Conservation (phyloP, 352 stramenopile genomes). For the Phytophthora sp. region DNA sequence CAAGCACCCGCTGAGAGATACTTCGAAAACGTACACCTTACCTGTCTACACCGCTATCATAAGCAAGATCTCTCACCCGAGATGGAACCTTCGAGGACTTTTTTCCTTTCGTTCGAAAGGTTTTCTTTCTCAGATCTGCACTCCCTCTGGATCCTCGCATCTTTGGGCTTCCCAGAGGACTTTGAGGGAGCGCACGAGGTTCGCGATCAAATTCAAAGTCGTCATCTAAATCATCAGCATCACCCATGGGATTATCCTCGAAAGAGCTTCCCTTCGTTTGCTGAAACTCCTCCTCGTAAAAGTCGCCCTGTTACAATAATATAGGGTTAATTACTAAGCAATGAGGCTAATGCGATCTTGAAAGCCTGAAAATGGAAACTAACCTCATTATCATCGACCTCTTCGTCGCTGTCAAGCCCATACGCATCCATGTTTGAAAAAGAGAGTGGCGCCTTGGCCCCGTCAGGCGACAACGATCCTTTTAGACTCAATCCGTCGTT, state of each 20-base stretch:
- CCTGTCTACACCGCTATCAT: conserved; percentile 85
- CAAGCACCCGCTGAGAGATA: too few species aligned
- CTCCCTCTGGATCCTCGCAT: conserved; percentile 35
- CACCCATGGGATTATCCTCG: conserved; percentile 75
- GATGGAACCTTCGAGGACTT: conserved; percentile 55
- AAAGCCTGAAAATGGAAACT: not conserved
- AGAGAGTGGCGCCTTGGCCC: conserved; percentile 48
- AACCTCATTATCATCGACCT: conserved; percentile 87
- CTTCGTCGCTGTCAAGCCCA: conserved; percentile 83
- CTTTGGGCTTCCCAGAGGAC: conserved; percentile 65
- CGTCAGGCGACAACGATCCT: conserved; percentile 69
- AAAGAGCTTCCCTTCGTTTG: conserved; percentile 75
- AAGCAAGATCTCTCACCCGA: conserved; percentile 63
- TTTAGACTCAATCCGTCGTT: conserved; percentile 79
- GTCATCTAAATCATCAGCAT: conserved; percentile 84
- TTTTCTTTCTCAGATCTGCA: conserved; percentile 53
- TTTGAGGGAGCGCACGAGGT: conserved; percentile 47
- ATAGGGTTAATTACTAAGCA: not conserved
- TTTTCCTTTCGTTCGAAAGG: conserved; percentile 56
- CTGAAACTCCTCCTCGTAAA: conserved; percentile 80
- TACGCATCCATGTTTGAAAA: conserved; percentile 72
- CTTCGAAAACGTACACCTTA: conserved; percentile 24
- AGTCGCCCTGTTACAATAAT: conserved; percentile 51
- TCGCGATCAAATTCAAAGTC: conserved; percentile 91
- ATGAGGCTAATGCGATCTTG: not conserved